Conservation (phyloP, 305 asterid genomes). For the Fraxinus dipetala region DNA sequence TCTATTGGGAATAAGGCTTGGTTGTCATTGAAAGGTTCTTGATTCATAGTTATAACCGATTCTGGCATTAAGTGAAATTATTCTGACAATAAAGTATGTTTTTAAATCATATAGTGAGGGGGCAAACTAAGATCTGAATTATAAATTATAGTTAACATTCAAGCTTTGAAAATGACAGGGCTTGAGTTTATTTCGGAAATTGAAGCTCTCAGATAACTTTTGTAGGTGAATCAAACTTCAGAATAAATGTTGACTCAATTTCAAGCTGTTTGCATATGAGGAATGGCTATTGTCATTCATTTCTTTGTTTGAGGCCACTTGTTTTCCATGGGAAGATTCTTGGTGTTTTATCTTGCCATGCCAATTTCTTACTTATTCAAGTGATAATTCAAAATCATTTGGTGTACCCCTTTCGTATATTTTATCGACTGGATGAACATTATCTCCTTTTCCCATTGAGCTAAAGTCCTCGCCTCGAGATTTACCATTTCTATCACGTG, state of each 20-base stretch:
- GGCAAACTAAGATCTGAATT: neutral
- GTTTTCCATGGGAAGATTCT: neutral
- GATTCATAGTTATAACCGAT: neutral
- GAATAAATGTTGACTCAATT: neutral
- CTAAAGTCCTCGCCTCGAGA: neutral
- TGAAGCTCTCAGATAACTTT: neutral
- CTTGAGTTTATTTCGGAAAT: neutral
- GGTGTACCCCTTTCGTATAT: neutral
- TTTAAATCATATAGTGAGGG: neutral
- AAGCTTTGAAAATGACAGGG: neutral
- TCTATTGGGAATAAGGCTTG: neutral
- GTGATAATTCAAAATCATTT: neutral
- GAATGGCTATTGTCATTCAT: neutral
- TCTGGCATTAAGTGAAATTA: neutral
- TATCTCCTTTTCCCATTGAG: neutral
- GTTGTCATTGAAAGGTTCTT: neutral
- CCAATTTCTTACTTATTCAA: neutral
- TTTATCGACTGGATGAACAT: neutral
- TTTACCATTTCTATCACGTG: neutral
- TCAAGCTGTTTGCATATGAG: neutral
- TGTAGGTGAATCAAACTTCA: neutral
- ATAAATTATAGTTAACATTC: neutral
- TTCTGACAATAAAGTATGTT: neutral
- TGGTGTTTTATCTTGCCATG: neutral
- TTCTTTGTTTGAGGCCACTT: neutral